Percentiles rank a stretch among this genome's conserved stretches.
phyloP scores from a whole-genome alignment of 2,329 filamentous ascomycete species.

The Plectosphaerella sp. region DNA sequence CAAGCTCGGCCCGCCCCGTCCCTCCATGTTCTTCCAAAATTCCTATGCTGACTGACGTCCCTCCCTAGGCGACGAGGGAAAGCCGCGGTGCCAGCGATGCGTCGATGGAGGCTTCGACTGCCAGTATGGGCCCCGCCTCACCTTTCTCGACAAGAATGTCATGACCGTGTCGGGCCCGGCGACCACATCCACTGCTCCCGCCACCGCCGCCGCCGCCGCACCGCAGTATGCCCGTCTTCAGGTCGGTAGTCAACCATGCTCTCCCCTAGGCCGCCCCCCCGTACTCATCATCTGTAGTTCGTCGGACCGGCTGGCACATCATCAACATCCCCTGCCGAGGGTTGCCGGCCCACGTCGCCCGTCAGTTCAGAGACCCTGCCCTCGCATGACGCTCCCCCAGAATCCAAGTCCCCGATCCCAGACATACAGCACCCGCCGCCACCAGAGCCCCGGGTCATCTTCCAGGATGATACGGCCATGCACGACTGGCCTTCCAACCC shows the following conservation, averaged over 20 bases:
- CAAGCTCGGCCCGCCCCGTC: slow-evolving; percentile 17
- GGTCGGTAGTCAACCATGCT: slow-evolving; percentile 2
- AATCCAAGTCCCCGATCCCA: neutral
- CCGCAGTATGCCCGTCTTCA: slow-evolving; percentile 11
- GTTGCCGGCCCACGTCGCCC: neutral
- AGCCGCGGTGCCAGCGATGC: slow-evolving; percentile 44
- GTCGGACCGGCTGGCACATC: slow-evolving; percentile 1
- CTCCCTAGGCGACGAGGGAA: slow-evolving; percentile 43
- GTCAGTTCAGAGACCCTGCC: neutral
- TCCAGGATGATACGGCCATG: neutral
- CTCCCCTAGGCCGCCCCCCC: neutral
- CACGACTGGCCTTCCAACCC: neutral
- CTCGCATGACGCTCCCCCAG: neutral
- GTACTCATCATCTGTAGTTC: slow-evolving; percentile 4
- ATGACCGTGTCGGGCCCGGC: slow-evolving; percentile 25
- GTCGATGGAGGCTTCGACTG: slow-evolving; percentile 40
- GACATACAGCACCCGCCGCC: neutral
- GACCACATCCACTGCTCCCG: neutral
- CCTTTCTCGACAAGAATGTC: slow-evolving; percentile 44
- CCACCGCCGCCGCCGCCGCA: slow-evolving; percentile 2
- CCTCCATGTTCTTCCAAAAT: neutral
- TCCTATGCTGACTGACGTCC: neutral
- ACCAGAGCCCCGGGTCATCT: neutral
- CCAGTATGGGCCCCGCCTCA: slow-evolving; percentile 40
- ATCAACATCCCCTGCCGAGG: neutral